Evolutionary conservation across 31 red algal species (phyloP).

Genomic region (Endocladia muricata): DNA sequence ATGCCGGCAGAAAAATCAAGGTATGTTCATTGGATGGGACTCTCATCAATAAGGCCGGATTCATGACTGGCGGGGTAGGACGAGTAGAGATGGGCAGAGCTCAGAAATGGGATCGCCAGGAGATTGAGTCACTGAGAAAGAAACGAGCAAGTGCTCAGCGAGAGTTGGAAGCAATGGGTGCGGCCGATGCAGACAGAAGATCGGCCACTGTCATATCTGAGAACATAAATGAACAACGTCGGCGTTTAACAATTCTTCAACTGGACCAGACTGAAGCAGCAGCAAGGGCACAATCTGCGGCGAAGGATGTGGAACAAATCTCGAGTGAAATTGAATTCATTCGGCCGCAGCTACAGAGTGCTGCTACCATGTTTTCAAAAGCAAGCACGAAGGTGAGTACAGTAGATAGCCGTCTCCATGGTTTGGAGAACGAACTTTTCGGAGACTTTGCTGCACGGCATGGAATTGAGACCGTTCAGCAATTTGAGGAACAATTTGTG

Average conservation of each 20-base stretch:
- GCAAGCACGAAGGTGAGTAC: slow-evolving; percentile 25
- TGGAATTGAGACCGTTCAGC: slow-evolving; percentile 52
- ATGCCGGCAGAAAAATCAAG: slow-evolving; percentile 69
- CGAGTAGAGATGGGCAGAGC: slow-evolving; percentile 41
- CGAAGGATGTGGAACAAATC: slow-evolving; percentile 26
- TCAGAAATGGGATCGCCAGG: slow-evolving; percentile 71
- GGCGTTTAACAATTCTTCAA: slow-evolving; percentile 29
- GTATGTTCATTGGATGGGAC: slow-evolving; percentile 90
- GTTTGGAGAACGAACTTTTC: slow-evolving; percentile 65
- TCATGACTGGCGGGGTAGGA: slow-evolving; percentile 90
- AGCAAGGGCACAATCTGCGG: not conserved
- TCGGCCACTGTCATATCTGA: slow-evolving; percentile 32
- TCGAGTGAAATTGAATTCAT: slow-evolving; percentile 33
- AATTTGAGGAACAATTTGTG: slow-evolving; percentile 71
- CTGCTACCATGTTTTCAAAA: slow-evolving; percentile 10
- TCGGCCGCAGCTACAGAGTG: slow-evolving; percentile 33
- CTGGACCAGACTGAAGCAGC: slow-evolving; percentile 17
- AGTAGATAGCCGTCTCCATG: slow-evolving; percentile 48
- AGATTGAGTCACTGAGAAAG: slow-evolving; percentile 63
- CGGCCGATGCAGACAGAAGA: slow-evolving; percentile 36
- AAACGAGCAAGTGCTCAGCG: slow-evolving; percentile 46
- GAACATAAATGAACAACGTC: slow-evolving; percentile 26
- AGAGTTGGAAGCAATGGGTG: slow-evolving; percentile 45
- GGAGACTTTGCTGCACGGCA: slow-evolving; percentile 65
- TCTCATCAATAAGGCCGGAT: slow-evolving; percentile 87